A percentile compares a stretch with the other conserved stretches of the same genome.
Evolutionary conservation across 148 eudicot genomes (phyloP).

Genomic region (Nyssa sinensis): DNA sequence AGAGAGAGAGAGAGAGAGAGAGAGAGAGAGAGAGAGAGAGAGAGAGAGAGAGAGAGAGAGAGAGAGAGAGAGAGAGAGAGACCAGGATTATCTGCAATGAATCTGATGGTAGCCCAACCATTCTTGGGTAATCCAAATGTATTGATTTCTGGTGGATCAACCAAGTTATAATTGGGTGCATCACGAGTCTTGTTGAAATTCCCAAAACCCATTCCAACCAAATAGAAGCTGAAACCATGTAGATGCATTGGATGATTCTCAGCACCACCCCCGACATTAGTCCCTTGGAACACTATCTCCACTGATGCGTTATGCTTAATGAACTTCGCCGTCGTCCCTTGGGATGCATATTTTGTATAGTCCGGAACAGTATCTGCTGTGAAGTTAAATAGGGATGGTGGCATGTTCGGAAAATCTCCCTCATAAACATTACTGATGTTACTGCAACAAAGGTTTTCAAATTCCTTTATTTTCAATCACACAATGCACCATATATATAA

Average conservation of each 20-base stretch:
- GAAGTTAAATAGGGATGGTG: slow-evolving; percentile 10
- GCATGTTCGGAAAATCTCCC: slow-evolving; percentile 18
- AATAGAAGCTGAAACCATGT: slow-evolving; percentile 26
- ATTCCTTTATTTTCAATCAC: too few species aligned
- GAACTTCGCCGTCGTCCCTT: slow-evolving; percentile 16
- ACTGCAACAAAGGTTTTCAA: too few species aligned
- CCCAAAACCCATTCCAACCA: slow-evolving; percentile 21
- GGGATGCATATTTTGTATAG: not conserved
- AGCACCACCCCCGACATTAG: slow-evolving; percentile 13
- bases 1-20: too few species aligned
- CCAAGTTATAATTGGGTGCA: slow-evolving; percentile 19
- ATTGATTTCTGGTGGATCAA: slow-evolving; percentile 22
- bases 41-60: too few species aligned
- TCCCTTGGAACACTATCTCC: slow-evolving; percentile 30
- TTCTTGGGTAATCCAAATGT: slow-evolving; percentile 27
- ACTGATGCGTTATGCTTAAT: slow-evolving; percentile 12
- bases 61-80: too few species aligned
- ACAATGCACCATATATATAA: too few species aligned
- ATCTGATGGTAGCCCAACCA: slow-evolving; percentile 32
- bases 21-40: too few species aligned
- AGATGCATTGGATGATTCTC: slow-evolving; percentile 35
- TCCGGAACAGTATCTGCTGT: not conserved
- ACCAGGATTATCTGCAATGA: slow-evolving; percentile 33
- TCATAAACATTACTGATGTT: too few species aligned
- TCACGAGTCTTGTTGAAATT: slow-evolving; percentile 9